These are phyloP conservation scores for Linanthus parryae DNA, from an alignment of 148 eudicot species.

Conservation along the genomic window DNA sequence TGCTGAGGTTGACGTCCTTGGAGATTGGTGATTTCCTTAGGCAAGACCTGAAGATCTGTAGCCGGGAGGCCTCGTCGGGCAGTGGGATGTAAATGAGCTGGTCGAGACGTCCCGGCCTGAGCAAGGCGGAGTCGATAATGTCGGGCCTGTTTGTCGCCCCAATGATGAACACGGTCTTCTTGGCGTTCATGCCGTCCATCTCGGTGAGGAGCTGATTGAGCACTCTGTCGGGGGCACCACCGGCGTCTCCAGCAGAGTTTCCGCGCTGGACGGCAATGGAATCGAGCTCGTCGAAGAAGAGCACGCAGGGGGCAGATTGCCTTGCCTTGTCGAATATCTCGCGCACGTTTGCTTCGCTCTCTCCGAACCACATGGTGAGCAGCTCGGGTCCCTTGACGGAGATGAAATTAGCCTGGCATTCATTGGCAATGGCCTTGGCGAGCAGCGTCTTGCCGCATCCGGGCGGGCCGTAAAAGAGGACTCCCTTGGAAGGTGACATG, in stretches of 20 bases:
- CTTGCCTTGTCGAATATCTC: constrained; percentile 32
- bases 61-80: constrained; percentile 25
- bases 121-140: constrained; percentile 27
- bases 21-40: constrained; percentile 22
- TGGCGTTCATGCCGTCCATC: constrained; percentile 34
- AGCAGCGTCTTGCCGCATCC: constrained; percentile 33
- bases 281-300: constrained; percentile 34
- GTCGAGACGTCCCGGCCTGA: constrained; percentile 29
- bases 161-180: constrained; percentile 30
- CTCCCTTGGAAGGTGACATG: constrained; percentile 33
- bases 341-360: constrained; percentile 31
- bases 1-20: constrained; percentile 22
- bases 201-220: constrained; percentile 28
- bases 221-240: constrained; percentile 33
- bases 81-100: constrained; percentile 31
- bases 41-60: constrained; percentile 28
- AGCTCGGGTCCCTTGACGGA: constrained; percentile 30
- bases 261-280: constrained; percentile 35
- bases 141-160: constrained; percentile 36
- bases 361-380: constrained; percentile 34
- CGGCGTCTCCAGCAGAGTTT: constrained; percentile 22
- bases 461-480: constrained; percentile 29
- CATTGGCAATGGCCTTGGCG: constrained; percentile 35
- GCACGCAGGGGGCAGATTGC: constrained; percentile 32
- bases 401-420: constrained; percentile 31